Evolutionary conservation across 2,329 filamentous ascomycete species (phyloP), one percentile per base, ranked within the genome.

Genomic region (Lecanicillium sp.): DNA sequence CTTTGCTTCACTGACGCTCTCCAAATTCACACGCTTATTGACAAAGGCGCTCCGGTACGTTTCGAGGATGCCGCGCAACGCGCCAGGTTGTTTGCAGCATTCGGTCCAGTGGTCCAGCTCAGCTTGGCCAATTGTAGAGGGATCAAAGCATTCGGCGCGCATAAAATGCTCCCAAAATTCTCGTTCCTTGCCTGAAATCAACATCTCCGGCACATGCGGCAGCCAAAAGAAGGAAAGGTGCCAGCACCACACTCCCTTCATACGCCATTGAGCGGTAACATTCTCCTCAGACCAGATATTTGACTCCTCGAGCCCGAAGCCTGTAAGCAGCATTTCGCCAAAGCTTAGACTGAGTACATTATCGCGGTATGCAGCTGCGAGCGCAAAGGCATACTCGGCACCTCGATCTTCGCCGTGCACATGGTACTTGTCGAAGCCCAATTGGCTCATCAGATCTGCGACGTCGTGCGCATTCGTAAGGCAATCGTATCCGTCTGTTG

Each of bases 131-230:
- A 35, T 35, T 11, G 17, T 17, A 7, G 33, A 11, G 4, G 33
- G 33, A 13, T 35, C 33, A 25, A 35, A 35, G 15, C 33, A 35
- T 17, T 35, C 33, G 4, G 33, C 33, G 17, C 33, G 33, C 33
- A 35, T 35, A 19, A 35, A 35, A 14, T 35, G 33, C 20, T 35
- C 33, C 33, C 33, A 35, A 22, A 35, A 35, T 14, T 35, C 33
- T 7, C 33, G 33, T 17, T 35, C 33, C 13, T 35, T 35, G 11
- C 33, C 33, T 19, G 33, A 19, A 25, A 35, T 35, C 17, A 35
- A 12, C 33, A 35, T 35, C 17, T 35, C 33, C 14, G 33, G 33
- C n/a, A 35, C 33, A 20, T 35, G 33, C 13, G 33, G 33, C 12
- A 35, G 4, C 33, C 33, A 35, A 14, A 35, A 35, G 8, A 35